These are phyloP conservation scores for Botrytis porri DNA, from an alignment of 2,329 filamentous ascomycete species.

Conservation along the genomic window DNA sequence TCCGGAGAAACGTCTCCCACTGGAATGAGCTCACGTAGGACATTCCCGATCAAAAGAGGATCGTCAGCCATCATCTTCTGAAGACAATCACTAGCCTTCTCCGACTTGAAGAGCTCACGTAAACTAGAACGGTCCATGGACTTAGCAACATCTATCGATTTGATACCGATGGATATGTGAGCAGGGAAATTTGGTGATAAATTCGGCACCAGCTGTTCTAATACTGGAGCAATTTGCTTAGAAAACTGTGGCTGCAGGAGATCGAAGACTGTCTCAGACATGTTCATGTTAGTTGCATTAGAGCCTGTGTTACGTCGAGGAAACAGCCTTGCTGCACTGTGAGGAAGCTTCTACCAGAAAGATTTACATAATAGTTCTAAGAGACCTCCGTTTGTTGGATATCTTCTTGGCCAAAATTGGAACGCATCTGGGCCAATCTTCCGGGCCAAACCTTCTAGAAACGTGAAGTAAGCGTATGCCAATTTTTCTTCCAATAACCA, in stretches of 20 bases:
- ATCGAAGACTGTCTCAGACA: slow-evolving; percentile 31
- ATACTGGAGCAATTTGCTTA: slow-evolving; percentile 22
- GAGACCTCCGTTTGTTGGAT: slow-evolving; percentile 19
- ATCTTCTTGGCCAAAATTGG: slow-evolving; percentile 29
- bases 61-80: slow-evolving; percentile 19
- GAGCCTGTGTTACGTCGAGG: slow-evolving; percentile 22
- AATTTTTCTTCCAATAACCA: slow-evolving; percentile 30
- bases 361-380: slow-evolving; percentile 23
- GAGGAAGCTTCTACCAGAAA: slow-evolving; percentile 30
- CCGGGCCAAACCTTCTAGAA: slow-evolving; percentile 27
- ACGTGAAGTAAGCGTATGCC: slow-evolving; percentile 31
- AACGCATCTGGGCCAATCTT: slow-evolving; percentile 23
- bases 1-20: neutral
- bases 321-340: slow-evolving; percentile 25
- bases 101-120: slow-evolving; percentile 25
- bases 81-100: slow-evolving; percentile 1
- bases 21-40: slow-evolving; percentile 22
- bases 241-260: slow-evolving; percentile 24
- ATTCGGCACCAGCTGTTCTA: slow-evolving; percentile 24
- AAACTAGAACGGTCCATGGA: slow-evolving; percentile 25
- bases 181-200: slow-evolving; percentile 26
- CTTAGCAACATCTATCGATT: slow-evolving; percentile 18
- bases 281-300: slow-evolving; percentile 18
- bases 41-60: slow-evolving; percentile 11
- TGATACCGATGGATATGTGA: slow-evolving; percentile 15